Base-by-base conservation (phyloP, 305 asterid genomes). In the Fraxinus nigra region DNA sequence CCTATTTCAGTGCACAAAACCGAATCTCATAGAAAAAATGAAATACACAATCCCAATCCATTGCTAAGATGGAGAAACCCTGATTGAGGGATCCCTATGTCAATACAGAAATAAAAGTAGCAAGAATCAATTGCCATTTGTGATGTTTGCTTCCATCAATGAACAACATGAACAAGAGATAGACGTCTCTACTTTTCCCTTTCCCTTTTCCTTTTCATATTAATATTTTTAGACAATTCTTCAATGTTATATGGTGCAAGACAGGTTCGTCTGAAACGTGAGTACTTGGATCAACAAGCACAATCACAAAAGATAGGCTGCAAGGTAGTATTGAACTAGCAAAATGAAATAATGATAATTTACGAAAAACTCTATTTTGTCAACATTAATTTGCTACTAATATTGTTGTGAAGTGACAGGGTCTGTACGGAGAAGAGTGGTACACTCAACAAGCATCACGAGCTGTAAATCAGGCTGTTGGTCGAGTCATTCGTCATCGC, bases 391-490 rank as follows among this genome's bases (percentile, higher is more conserved):
- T 70, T 70, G 75, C 38, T 69, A 73, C 82, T 82, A 40, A 83
- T 43, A 75, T 63, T 77, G 75, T 67, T 75, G 61, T 84, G 75
- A 75, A 80, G 70, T 78, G 70, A 82, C 88, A 96, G 98, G 95
- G 89, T 84, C 87, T 96, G 85, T 91, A 92, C 72, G 99, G 99
- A 82, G 99, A 93, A 88, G 97, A 90, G 84, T 96, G 99, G 99
- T 96, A 96, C 82, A 90, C 94, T 84, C 99, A 96, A 84, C 97
- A 96, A 92, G 98, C 98, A 84, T 90, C 92, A 33, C 88, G 99
- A 72, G 99, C 98, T 72, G 97, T 96, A 79, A 96, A 96, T 89
- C 99, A 96, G 93, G 98, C 99, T 75, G 97, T 96, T 40, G 99
- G 99, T 75, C 98, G 99, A 75, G 98, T 96, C 86, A 94, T 96